These are phyloP conservation scores for Microsporum audouinii DNA, from an alignment of 2,329 filamentous ascomycete genomes.

Conservation along the genomic window DNA sequence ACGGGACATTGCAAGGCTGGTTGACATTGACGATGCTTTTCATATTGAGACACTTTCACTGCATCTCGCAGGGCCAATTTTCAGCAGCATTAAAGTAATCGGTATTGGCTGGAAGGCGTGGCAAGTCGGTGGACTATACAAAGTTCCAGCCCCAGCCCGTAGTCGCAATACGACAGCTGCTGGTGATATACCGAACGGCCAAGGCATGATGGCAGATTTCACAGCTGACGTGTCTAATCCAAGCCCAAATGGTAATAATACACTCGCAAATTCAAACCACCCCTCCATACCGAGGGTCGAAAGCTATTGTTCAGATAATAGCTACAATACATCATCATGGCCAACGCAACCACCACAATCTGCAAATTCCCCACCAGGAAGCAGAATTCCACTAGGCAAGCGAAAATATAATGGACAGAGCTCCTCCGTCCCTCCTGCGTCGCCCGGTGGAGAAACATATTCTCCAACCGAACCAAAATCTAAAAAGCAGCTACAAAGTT, in stretches of 20 bases:
- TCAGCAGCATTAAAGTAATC: slow-evolving; percentile 25
- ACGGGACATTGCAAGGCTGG: slow-evolving; percentile 24
- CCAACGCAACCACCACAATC: not conserved
- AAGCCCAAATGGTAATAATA: not conserved
- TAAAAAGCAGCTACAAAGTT: not conserved
- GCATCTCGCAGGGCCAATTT: slow-evolving; percentile 25
- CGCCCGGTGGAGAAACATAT: not conserved
- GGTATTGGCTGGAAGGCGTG: slow-evolving; percentile 32
- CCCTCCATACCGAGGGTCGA: not conserved
- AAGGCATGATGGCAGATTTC: not conserved
- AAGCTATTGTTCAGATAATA: not conserved
- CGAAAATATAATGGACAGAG: not conserved
- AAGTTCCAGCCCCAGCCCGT: slow-evolving; percentile 16
- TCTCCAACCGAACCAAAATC: not conserved
- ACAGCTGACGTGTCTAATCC: not conserved
- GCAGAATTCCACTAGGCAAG: not conserved
- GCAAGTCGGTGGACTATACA: slow-evolving; percentile 29
- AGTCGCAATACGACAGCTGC: not conserved
- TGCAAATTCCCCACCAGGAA: not conserved
- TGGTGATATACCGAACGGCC: not conserved
- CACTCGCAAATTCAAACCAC: not conserved
- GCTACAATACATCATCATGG: not conserved
- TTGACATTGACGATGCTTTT: slow-evolving; percentile 28
- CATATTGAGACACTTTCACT: slow-evolving; percentile 24
- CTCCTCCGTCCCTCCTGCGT: not conserved